Evolutionary conservation across 306 rosid species (phyloP).

Genomic region (Luffa acutangula): DNA sequence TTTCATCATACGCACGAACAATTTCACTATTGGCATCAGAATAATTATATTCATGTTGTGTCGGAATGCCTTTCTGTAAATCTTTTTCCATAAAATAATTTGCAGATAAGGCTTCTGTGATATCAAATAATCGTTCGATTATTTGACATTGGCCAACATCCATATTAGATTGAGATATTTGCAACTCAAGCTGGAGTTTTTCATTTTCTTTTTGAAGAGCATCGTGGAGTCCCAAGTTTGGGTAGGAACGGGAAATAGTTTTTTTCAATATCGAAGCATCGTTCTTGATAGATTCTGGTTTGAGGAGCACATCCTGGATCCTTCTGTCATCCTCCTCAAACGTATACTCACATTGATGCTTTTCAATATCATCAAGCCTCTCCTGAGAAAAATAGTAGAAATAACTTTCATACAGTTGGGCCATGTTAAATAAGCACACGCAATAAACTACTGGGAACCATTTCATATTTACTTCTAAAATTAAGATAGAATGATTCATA

Average conservation of each 20-base stretch:
- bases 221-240: slow-evolving; percentile 62
- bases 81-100: slow-evolving; percentile 43
- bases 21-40: slow-evolving; percentile 27
- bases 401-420: not conserved
- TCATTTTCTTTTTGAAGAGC: slow-evolving; percentile 84
- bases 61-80: slow-evolving; percentile 38
- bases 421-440: not conserved
- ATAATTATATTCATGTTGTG: slow-evolving; percentile 38
- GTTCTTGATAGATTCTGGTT: slow-evolving; percentile 58
- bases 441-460: not conserved
- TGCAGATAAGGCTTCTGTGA: slow-evolving; percentile 60
- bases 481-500: too few relatives aligned
- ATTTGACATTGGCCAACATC: slow-evolving; percentile 87
- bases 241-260: slow-evolving; percentile 88
- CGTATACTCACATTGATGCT: slow-evolving; percentile 88
- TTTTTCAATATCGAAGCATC: slow-evolving; percentile 70
- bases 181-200: slow-evolving; percentile 82
- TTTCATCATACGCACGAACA: slow-evolving; percentile 40
- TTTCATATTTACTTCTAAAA: too few relatives aligned
- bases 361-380: slow-evolving; percentile 79
- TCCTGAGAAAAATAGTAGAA: slow-evolving; percentile 33
- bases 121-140: slow-evolving; percentile 78
- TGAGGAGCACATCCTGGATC: slow-evolving; percentile 68
- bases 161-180: slow-evolving; percentile 64
- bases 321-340: slow-evolving; percentile 89